Base-by-base conservation (phyloP, 2,329 filamentous ascomycete species). In the Verticillium dahliae region DNA sequence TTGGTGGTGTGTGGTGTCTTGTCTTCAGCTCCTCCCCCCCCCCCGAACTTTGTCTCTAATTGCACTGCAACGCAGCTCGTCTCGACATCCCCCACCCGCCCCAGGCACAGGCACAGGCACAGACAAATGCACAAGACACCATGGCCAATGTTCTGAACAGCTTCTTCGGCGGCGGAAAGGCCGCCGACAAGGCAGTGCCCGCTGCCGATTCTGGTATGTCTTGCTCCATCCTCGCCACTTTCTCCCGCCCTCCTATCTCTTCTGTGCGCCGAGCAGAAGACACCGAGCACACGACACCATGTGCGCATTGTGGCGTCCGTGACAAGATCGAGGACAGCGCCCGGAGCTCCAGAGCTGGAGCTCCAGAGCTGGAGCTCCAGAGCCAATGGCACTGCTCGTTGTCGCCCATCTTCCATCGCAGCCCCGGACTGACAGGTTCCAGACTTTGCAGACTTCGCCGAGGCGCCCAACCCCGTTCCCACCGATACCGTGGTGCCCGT, bases 401-500 rank as follows among this genome's bases (percentile, higher is more conserved):
- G n/a, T 4, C 15, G 18, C 11, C 9, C 5, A 7, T 18, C 11
- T 27, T 10, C 4, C 22, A 11, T n/a, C 45, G n/a, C 45, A n/a
- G 13, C 15, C 18, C 11, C 18, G 45, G 7, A 38, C 72, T 74
- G 65, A 74, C 70, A 34, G 10, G 13, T 31, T 52, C 14, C 58
- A 97, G 93, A 96, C 79, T 97, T 97, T 75, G 92, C 91, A 78
- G 94, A 97, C 81, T 98, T 96, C 72, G 91, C 92, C 63, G 88
- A 86, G 66, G 89, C 87, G 68, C 86, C 92, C 66, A 86, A 90
- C 22, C 88, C 91, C 61, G 75, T 80, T 31, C 83, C 83, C 62
- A 77, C 84, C 63, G 74, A 80, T 71, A 77, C 77, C 58, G 74
- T 79, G 57, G 74, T 76, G 56, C 76, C 80, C 55, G 76, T 76